Conservation (phyloP, 192 early-diverging fungal genomes). For the Chytriomyces hyalinus region DNA sequence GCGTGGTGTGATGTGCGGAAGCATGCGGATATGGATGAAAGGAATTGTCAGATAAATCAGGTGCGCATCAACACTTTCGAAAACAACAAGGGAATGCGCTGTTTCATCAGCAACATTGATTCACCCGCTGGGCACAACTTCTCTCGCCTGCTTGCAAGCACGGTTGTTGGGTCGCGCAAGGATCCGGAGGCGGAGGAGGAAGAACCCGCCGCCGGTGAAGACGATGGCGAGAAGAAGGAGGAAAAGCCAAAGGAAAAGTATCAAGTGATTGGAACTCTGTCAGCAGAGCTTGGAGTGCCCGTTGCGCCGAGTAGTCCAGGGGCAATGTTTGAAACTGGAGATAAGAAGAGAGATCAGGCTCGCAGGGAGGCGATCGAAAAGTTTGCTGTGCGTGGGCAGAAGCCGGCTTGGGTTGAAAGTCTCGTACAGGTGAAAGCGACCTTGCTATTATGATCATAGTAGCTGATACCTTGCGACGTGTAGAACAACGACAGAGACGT, state of each 20-base stretch:
- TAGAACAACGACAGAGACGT: conserved; percentile 49
- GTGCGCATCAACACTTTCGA: background rate
- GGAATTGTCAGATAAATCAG: conserved; percentile 7
- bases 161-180: conserved; percentile 52
- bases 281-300: background rate
- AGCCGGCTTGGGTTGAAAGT: conserved; percentile 54
- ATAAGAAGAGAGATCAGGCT: conserved; percentile 56
- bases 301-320: conserved; percentile 38
- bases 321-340: conserved; percentile 60
- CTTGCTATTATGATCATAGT: background rate
- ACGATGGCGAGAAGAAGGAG: conserved; percentile 23
- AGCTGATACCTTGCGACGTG: background rate
- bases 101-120: conserved; percentile 62
- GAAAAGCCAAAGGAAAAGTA: conserved; percentile 51
- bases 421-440: conserved; percentile 41
- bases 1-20: too few relatives aligned
- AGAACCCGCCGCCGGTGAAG: conserved; percentile 42
- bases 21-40: too few relatives aligned
- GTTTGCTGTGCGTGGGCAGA: conserved; percentile 48
- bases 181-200: conserved; percentile 52
- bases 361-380: conserved; percentile 63
- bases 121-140: conserved; percentile 61
- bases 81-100: conserved; percentile 34
- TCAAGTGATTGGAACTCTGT: conserved; percentile 53
- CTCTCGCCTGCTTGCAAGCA: conserved; percentile 50